phyloP scores from a whole-genome alignment of 768 basidiomycete genomes.

The Xerocomellus intermedius region DNA sequence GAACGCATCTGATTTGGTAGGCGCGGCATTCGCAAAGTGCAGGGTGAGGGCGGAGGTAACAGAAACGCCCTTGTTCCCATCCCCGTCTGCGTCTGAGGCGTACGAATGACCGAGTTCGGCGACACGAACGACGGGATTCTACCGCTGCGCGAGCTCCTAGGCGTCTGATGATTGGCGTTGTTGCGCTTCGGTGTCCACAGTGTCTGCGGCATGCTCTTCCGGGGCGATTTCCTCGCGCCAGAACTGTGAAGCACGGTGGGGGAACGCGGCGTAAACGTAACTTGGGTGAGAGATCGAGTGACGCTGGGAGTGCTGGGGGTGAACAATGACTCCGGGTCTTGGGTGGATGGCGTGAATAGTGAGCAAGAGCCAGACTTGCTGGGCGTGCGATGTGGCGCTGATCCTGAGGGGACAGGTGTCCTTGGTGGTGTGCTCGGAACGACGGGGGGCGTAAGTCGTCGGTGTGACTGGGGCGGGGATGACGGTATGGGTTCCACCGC shows the following conservation, averaged over 20 bases:
- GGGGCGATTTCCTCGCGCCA: conserved; percentile 8
- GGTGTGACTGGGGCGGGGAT: conserved; percentile 23
- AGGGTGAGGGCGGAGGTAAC: conserved; percentile 27
- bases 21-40: conserved; percentile 9
- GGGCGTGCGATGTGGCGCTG: conserved; percentile 14
- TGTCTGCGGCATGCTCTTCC: conserved; percentile 6
- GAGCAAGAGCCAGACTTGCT: conserved; percentile 17
- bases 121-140: conserved; percentile 10
- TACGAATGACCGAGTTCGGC: conserved; percentile 6
- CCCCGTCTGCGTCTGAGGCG: conserved; percentile 14
- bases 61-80: conserved; percentile 23
- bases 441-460: conserved; percentile 6
- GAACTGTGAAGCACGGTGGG: conserved; percentile 13
- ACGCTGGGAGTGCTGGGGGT: conserved; percentile 27
- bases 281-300: conserved; percentile 5
- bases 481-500: conserved; percentile 27
- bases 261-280: conserved; percentile 20
- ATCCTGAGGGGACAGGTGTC: conserved; percentile 12
- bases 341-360: conserved; percentile 26
- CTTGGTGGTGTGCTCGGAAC: conserved; percentile 41
- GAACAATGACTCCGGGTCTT: conserved; percentile 16
- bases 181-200: conserved; percentile 16
- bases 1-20: not conserved
- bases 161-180: conserved; percentile 10
- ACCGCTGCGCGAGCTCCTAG: not conserved